Conservation (phyloP, 768 basidiomycete genomes). For the Imleria badia region DNA sequence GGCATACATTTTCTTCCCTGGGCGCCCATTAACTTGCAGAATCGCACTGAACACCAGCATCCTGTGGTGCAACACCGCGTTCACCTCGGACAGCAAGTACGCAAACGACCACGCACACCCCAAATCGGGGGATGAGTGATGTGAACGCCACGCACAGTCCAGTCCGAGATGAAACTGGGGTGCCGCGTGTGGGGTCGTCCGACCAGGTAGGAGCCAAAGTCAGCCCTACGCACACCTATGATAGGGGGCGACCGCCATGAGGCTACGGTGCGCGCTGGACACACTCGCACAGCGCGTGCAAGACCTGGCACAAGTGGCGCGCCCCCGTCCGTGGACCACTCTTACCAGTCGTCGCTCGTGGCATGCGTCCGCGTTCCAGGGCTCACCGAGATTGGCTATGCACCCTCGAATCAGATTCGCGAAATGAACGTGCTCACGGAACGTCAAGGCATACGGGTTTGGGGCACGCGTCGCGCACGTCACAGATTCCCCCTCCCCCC, state of each 20-base stretch:
- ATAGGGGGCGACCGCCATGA: constrained; percentile 17
- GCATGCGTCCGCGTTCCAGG: neutral
- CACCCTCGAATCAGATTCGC: constrained; percentile 25
- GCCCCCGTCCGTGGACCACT: neutral
- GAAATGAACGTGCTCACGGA: constrained; percentile 21
- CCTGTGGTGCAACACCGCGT: constrained; percentile 6
- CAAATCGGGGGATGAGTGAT: constrained; percentile 4
- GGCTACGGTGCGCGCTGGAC: constrained; percentile 17
- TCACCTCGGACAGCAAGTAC: constrained; percentile 20
- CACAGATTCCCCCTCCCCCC: constrained; percentile 1
- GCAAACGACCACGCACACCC: neutral
- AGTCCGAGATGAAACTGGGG: neutral
- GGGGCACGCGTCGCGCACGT: constrained; percentile 17
- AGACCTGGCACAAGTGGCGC: neutral
- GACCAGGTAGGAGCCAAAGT: neutral
- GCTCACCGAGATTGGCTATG: constrained; percentile 21
- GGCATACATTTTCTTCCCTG: neutral
- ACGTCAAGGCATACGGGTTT: neutral
- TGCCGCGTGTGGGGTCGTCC: constrained; percentile 5
- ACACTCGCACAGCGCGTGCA: constrained; percentile 8
- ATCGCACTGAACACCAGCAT: neutral
- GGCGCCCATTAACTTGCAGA: neutral
- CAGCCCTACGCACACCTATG: neutral
- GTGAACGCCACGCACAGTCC: constrained; percentile 9
- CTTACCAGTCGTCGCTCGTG: neutral